Percentiles rank a stretch among this genome's conserved stretches.
These are phyloP conservation scores for Rhododendron williamsianum DNA, from an alignment of 148 eudicot genomes.

Conservation along the genomic window DNA sequence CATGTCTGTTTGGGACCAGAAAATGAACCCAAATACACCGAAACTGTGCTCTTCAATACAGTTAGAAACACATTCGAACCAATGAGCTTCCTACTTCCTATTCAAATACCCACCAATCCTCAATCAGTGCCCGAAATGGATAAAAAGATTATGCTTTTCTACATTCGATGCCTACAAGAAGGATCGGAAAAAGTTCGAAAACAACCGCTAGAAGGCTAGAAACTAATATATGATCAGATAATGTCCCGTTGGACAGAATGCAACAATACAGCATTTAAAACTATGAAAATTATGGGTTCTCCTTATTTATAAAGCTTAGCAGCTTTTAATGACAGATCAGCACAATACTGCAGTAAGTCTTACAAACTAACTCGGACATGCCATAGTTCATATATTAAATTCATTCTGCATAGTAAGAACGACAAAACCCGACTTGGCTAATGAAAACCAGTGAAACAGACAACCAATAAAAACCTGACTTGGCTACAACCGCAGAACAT, in stretches of 20 bases:
- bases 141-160: not conserved
- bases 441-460: not conserved
- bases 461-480: not conserved
- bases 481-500: not conserved
- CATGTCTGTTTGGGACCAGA: not conserved
- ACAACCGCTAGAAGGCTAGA: not conserved
- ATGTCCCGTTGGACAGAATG: not conserved
- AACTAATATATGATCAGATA: not conserved
- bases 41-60: not conserved
- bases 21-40: not conserved
- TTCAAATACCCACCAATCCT: not conserved
- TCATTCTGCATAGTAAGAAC: not conserved
- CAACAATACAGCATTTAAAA: not conserved
- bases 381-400: not conserved
- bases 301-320: not conserved
- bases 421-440: not conserved
- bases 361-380: not conserved
- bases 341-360: not conserved
- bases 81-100: not conserved
- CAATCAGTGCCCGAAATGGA: not conserved
- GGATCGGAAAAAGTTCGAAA: not conserved
- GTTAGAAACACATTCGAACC: not conserved
- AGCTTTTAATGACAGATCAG: not conserved
- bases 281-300: not conserved
- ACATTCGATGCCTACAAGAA: not conserved